Base-by-base conservation (phyloP, 495 filamentous ascomycete genomes). In the Mytilinidion resinicola region DNA sequence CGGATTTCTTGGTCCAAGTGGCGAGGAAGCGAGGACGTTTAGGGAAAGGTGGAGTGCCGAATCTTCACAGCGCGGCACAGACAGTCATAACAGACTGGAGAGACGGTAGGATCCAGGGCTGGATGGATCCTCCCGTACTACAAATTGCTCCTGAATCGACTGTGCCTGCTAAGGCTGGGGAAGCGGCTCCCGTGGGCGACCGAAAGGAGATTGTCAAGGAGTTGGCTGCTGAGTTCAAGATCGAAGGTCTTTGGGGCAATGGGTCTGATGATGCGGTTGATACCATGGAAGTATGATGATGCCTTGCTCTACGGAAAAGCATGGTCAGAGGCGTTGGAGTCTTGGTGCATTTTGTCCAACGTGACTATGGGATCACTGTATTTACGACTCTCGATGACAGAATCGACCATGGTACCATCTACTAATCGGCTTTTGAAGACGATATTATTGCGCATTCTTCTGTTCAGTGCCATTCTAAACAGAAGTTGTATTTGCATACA, bases 161-260 rank as follows among this genome's bases (percentile, higher is more conserved):
- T 12, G 69, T 64, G 56, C 60, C 56, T 61, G 56, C 69, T 34
- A 70, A 48, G 7, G 55, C 49, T 11, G 53, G 53, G 38, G 51
- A 47, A 30, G 68, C 57, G 1, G 64, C 65, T 5, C 62, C 63
- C 5, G 74, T 76, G 51, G 72, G 76, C n/a, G 90, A 92, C 67
- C 85, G 85, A 67, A 90, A 90, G 72, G 81, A 86, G 73, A 87
- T 98, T 63, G 93, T 97, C 15, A 87, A 84, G 17, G 85, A 93
- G 71, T 96, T 93, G 95, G 89, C 91, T 4, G 82, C 86, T 70
- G 95, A 97, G 74, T 97, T 98, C 72, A 91, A 91, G 77, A 78
- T 98, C 36, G 93, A 96, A 66, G 93, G 91, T 0, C 70, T 98
- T n/a, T 95, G 88, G 87, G 89, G 87, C 1, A 82, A 88, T 70